Evolutionary conservation across 495 filamentous ascomycete species (phyloP).

Genomic region (Letharia columbiana): DNA sequence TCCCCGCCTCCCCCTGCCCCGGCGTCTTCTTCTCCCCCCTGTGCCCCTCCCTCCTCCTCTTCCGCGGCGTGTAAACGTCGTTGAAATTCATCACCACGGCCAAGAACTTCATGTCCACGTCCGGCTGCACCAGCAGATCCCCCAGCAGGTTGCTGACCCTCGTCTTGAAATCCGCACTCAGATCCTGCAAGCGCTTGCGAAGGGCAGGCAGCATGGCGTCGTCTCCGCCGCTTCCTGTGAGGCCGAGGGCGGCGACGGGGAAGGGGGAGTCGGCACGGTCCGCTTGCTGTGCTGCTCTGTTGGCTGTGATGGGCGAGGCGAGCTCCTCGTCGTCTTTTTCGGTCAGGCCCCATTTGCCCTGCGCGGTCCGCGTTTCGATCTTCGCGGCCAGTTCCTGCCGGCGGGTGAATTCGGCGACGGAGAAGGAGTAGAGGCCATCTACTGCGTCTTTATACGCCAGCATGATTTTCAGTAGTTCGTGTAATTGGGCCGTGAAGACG

Average conservation of each 20-base stretch:
- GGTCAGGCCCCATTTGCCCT: constrained; percentile 52
- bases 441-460: constrained; percentile 87
- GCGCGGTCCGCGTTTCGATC: constrained; percentile 55
- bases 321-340: constrained; percentile 36
- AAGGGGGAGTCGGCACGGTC: constrained; percentile 28
- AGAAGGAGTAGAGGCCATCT: constrained; percentile 89
- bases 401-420: constrained; percentile 84
- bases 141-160: constrained; percentile 74
- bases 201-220: constrained; percentile 68
- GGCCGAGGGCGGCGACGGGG: constrained; percentile 28
- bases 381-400: constrained; percentile 75
- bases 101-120: constrained; percentile 91
- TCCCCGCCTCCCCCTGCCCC: constrained; percentile 6
- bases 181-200: constrained; percentile 56
- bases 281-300: constrained; percentile 16
- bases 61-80: constrained; percentile 76
- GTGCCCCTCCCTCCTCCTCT: constrained; percentile 45
- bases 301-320: constrained; percentile 18
- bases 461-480: constrained; percentile 90
- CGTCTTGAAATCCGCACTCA: constrained; percentile 64
- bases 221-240: constrained; percentile 25
- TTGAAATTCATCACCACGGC: constrained; percentile 99
- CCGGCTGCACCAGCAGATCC: constrained; percentile 85
- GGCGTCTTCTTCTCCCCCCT: constrained; percentile 25
- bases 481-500: constrained; percentile 82